Evolutionary conservation across 2,329 filamentous ascomycete species (phyloP), one percentile per base, ranked within the genome.

Genomic region (Fusarium nygamai): DNA sequence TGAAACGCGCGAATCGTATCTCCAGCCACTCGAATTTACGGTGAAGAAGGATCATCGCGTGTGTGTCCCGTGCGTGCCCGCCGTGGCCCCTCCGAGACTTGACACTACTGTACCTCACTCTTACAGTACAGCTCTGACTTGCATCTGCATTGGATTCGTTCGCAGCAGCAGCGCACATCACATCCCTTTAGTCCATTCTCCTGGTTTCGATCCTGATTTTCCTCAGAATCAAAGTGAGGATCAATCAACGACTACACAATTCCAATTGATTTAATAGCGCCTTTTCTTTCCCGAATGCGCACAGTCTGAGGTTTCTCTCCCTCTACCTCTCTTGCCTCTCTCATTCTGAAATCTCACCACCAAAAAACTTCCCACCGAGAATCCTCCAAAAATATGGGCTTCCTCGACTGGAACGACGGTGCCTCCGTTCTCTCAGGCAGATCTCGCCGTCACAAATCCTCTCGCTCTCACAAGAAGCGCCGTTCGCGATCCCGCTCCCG

Each of bases 401-500:
- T 83, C 76, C 76, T 83, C 71, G 80, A 82, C 69, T 74, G 76
- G 61, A 78, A 79, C 71, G 81, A 83, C 43, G 79, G 78, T 67
- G 72, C 78, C 46, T 81, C 81, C 61, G 71, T 82, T 69, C 72
- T 78, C 60, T 80, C 81, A 27, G 75, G 76, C 54, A 76, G 78
- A 43, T 77, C 78, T 58, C 75, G 78, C 39, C 78, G 76, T 54
- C 78, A 78, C 61, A 77, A 76, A 51, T 77, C 76, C 48, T 80
- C 81, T 44, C 78, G 79, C 61, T 80, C 79, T 44, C 79, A 74
- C 59, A 82, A 81, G 76, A 83, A 82, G 76, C 79, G 73, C 61
- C 79, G 78, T 46, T 83, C 83, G 44, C 79, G 81, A 59, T 84
- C 82, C 63, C 81, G 83, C 57, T 86, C 83, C 61, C 80, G 82